A percentile compares a stretch with the other conserved stretches of the same genome.
These are phyloP conservation scores for Halophytophthora polymorphica DNA, from an alignment of 352 stramenopile species.

Conservation along the genomic window DNA sequence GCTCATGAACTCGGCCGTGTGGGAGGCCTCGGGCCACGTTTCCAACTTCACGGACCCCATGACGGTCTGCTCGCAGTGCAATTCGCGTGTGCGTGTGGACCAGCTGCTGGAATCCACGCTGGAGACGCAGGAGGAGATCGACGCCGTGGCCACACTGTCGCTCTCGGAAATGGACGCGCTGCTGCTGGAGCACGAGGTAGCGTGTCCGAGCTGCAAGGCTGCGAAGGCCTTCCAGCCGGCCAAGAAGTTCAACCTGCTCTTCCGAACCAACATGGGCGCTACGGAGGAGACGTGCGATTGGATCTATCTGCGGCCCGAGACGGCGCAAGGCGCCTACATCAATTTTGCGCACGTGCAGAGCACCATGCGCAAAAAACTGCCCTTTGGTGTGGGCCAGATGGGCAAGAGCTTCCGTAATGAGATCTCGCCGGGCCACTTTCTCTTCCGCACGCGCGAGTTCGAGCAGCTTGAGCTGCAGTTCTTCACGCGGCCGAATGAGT, in stretches of 20 bases:
- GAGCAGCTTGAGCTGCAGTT: conserved; percentile 96
- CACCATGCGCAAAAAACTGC: conserved; percentile 90
- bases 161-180: conserved; percentile 61
- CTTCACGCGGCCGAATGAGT: conserved; percentile 73
- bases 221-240: conserved; percentile 63
- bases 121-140: conserved; percentile 38
- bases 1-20: conserved; percentile 94
- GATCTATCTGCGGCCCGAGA: conserved; percentile 97
- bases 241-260: conserved; percentile 98
- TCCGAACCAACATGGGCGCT: conserved; percentile 95
- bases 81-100: conserved; percentile 79
- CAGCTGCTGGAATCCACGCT: conserved; percentile 62
- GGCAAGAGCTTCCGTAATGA: conserved; percentile 99
- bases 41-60: conserved; percentile 98
- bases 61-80: conserved; percentile 94
- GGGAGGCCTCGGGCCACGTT: conserved; percentile 95
- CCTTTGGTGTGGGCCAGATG: conserved; percentile 96
- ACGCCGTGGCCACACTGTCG: conserved; percentile 47
- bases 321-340: conserved; percentile 97
- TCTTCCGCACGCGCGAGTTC: conserved; percentile 97
- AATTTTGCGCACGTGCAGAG: conserved; percentile 96
- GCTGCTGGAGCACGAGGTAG: conserved; percentile 39
- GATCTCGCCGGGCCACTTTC: conserved; percentile 96
- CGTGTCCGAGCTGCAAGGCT: conserved; percentile 56
- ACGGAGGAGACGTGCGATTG: conserved; percentile 82